These are phyloP conservation scores for Trichaptum fuscoviolaceum DNA, from an alignment of 768 basidiomycete genomes.

Conservation along the genomic window DNA sequence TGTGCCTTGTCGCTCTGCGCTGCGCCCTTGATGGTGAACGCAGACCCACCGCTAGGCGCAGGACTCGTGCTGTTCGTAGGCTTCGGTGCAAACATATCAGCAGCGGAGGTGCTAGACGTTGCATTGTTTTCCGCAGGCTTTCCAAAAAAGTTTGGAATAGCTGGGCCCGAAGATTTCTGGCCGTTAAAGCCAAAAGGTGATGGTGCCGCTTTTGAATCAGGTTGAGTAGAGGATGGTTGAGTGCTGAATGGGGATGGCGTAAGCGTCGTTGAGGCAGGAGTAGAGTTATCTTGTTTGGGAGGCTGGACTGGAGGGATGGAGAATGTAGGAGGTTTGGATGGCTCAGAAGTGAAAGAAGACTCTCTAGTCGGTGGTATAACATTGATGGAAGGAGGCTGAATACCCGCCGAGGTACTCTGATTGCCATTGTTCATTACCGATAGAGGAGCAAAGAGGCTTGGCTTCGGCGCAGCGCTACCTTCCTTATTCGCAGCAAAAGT, in stretches of 20 bases:
- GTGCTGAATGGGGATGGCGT: constrained; percentile 9
- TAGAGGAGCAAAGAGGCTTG: constrained; percentile 6
- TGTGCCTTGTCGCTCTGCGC: background rate
- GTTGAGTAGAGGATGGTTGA: constrained; percentile 10
- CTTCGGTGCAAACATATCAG: constrained; percentile 12
- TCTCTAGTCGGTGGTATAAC: constrained; percentile 2
- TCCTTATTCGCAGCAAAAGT: constrained; percentile 6
- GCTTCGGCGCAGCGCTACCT: constrained; percentile 16
- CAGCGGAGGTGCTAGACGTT: constrained; percentile 8
- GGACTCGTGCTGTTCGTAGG: background rate
- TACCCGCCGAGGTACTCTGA: constrained; percentile 20
- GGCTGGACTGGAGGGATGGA: constrained; percentile 9
- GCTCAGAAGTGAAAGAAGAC: constrained; percentile 7
- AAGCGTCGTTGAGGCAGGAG: constrained; percentile 8
- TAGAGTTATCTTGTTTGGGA: constrained; percentile 14
- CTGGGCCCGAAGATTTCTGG: constrained; percentile 8
- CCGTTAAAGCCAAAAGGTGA: background rate
- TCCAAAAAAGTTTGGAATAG: constrained; percentile 26
- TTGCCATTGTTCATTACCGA: constrained; percentile 13
- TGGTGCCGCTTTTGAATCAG: no score
- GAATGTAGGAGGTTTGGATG: constrained; percentile 11
- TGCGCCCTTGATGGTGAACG: background rate
- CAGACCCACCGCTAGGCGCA: background rate
- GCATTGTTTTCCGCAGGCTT: constrained; percentile 17
- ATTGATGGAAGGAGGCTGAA: constrained; percentile 4